Conservation (phyloP, 2,329 filamentous ascomycete genomes). For the Clonostachys rhizophaga region DNA sequence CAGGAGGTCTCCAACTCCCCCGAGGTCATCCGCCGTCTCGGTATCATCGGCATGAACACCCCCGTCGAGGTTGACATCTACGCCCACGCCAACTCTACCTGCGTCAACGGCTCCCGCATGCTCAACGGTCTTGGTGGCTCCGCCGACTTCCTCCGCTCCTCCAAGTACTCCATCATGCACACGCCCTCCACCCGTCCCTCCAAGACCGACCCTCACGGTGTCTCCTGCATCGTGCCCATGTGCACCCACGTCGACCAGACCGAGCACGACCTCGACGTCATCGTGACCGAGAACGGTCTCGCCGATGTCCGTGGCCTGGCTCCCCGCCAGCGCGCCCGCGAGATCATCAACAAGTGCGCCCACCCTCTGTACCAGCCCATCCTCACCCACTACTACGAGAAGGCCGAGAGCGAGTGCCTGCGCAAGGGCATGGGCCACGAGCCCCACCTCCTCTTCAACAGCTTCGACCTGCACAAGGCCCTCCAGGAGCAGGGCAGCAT, state of each 20-base stretch:
- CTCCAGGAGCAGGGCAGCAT: conserved; percentile 80
- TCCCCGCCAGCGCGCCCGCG: conserved; percentile 73
- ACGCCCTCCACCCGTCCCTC: conserved; percentile 76
- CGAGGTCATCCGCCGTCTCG: conserved; percentile 83
- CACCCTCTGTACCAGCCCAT: conserved; percentile 84
- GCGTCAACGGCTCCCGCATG: conserved; percentile 85
- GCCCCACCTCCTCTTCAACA: conserved; percentile 81
- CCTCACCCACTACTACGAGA: conserved; percentile 75
- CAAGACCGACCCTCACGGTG: conserved; percentile 77
- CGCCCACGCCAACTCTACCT: conserved; percentile 87
- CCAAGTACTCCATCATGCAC: conserved; percentile 92
- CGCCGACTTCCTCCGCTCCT: conserved; percentile 73
- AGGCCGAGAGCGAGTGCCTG: conserved; percentile 81
- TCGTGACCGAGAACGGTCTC: conserved; percentile 72
- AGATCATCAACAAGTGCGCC: conserved; percentile 83
- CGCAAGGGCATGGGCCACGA: conserved; percentile 86
- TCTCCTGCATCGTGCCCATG: conserved; percentile 90
- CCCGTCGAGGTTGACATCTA: conserved; percentile 94
- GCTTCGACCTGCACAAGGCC: conserved; percentile 86
- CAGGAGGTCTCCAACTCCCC: conserved; percentile 87
- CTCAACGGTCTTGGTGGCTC: conserved; percentile 80
- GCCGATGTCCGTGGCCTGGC: conserved; percentile 80
- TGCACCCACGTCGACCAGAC: conserved; percentile 91
- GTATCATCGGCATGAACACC: conserved; percentile 93
- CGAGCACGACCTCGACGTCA: conserved; percentile 86